phyloP scores from a whole-genome alignment of 805 yeast species.

The Brettanomyces anomalus region DNA sequence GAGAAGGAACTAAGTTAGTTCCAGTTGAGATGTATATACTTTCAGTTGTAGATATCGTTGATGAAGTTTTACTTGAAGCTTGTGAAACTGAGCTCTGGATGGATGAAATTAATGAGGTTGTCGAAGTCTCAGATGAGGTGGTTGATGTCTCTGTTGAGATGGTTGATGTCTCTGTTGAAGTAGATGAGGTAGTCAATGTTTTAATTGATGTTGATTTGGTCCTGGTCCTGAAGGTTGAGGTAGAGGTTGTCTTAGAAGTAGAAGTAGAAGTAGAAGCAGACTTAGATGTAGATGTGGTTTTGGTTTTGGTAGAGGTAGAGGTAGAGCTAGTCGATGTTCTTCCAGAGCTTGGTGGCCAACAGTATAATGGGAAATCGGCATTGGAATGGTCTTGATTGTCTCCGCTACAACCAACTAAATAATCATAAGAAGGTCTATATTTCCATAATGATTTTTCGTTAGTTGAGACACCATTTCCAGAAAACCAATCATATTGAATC shows the following conservation, averaged over 20 bases:
- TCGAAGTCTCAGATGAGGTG: not conserved
- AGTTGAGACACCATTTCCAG: slow-evolving; percentile 10
- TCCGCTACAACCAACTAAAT: slow-evolving; percentile 14
- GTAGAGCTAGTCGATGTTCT: not conserved
- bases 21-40: too few species aligned
- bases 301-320: not conserved
- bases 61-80: too few species aligned
- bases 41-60: not conserved
- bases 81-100: too few species aligned
- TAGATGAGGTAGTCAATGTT: slow-evolving; percentile 1
- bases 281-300: not conserved
- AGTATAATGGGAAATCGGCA: slow-evolving; percentile 17
- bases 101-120: not conserved
- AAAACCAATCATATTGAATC: slow-evolving; percentile 22
- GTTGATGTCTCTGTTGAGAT: not conserved
- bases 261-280: not conserved
- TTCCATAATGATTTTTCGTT: not conserved
- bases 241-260: slow-evolving; percentile 3
- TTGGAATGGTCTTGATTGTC: slow-evolving; percentile 19
- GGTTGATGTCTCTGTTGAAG: not conserved
- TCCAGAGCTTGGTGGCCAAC: slow-evolving; percentile 10
- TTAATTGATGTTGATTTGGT: not conserved
- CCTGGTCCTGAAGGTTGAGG: too few species aligned
- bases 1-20: too few species aligned
- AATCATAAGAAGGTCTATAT: slow-evolving; percentile 10